phyloP scores from a whole-genome alignment of 495 filamentous ascomycete genomes.

The Aeminium ludgeri region DNA sequence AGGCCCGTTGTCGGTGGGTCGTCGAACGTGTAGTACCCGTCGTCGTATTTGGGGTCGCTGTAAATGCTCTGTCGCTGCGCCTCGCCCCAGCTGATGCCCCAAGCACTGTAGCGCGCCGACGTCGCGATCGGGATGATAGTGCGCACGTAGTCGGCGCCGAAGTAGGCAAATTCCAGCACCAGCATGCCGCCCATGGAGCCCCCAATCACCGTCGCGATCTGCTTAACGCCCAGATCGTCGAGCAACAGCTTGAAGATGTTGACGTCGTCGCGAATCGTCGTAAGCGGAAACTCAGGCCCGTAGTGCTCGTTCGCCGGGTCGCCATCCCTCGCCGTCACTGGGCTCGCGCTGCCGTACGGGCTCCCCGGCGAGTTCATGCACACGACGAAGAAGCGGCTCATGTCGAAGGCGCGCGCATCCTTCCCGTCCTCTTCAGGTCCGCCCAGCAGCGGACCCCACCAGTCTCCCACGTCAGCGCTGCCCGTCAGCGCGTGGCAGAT shows the following conservation, averaged over 20 bases:
- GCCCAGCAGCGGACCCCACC: conserved; percentile 93
- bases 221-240: conserved; percentile 71
- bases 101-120: conserved; percentile 88
- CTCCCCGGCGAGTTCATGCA: conserved; percentile 94
- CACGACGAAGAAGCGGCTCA: conserved; percentile 79
- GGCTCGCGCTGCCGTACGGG: conserved; percentile 90
- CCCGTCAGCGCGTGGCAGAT: conserved; percentile 95
- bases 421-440: conserved; percentile 47
- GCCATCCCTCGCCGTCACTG: conserved; percentile 74
- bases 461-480: conserved; percentile 89
- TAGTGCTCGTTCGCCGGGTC: conserved; percentile 59
- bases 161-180: conserved; percentile 89
- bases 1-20: conserved; percentile 75
- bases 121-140: conserved; percentile 88
- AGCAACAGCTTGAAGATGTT: conserved; percentile 82
- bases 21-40: conserved; percentile 63
- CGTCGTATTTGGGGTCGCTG: conserved; percentile 92
- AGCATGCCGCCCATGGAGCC: conserved; percentile 99
- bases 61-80: conserved; percentile 97
- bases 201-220: conserved; percentile 78
- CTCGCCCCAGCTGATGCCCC: conserved; percentile 98
- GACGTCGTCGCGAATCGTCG: conserved; percentile 89
- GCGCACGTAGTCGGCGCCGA: conserved; percentile 84
- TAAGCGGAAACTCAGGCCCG: conserved; percentile 90
- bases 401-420: conserved; percentile 53